Percentiles rank a stretch among this genome's conserved stretches.
Conservation (phyloP, 2,329 filamentous ascomycete genomes). For the Annulohypoxylon truncatum region DNA sequence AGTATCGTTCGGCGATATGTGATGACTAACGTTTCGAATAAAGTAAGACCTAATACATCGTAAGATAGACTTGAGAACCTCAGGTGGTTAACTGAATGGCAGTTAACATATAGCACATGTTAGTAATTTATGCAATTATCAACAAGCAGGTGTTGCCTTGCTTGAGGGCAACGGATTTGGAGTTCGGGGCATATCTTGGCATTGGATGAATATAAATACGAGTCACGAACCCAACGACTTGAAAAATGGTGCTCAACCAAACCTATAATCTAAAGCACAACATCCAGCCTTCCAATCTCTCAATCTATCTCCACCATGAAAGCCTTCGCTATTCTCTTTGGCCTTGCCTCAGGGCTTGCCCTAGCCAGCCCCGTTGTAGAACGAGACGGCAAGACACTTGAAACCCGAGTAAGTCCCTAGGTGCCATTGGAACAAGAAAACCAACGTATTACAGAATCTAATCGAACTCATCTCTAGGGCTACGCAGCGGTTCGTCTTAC, state of each 20-base stretch:
- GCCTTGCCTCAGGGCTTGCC: background rate
- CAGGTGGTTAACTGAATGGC: background rate
- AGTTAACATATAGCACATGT: background rate
- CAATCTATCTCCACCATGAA: background rate
- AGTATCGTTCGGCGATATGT: background rate
- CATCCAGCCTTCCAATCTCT: background rate
- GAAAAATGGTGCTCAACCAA: background rate
- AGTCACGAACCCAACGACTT: background rate
- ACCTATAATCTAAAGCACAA: background rate
- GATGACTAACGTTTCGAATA: background rate
- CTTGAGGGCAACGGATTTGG: background rate
- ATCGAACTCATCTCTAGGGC: background rate
- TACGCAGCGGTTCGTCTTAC: background rate
- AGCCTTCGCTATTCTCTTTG: background rate
- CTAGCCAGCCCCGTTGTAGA: background rate
- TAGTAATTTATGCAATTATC: background rate
- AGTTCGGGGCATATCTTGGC: background rate
- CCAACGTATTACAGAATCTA: background rate
- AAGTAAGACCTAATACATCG: background rate
- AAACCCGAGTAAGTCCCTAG: background rate
- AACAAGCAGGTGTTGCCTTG: background rate
- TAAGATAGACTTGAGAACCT: background rate
- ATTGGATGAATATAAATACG: background rate
- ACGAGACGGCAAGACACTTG: background rate
- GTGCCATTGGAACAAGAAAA: background rate